Evolutionary conservation across 306 rosid genomes (phyloP).

Genomic region (Cucumis cinereus): DNA sequence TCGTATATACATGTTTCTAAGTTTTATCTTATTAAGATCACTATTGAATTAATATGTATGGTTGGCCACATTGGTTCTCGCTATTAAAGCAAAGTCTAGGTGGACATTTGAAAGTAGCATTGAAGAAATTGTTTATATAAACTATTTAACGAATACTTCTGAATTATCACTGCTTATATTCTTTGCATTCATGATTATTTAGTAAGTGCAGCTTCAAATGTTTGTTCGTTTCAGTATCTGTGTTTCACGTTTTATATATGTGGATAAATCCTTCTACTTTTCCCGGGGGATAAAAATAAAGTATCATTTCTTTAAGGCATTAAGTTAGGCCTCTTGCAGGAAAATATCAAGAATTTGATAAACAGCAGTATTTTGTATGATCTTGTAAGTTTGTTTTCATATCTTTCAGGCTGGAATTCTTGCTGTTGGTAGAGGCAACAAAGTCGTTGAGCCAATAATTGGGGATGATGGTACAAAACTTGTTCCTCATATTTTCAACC

Average conservation of each 20-base stretch:
- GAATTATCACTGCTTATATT: background rate
- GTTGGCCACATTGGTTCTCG: background rate
- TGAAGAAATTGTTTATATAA: background rate
- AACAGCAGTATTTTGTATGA: background rate
- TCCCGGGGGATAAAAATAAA: background rate
- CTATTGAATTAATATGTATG: background rate
- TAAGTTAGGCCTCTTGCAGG: background rate
- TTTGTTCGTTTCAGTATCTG: background rate
- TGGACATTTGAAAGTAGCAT: background rate
- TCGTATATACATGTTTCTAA: background rate
- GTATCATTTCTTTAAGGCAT: background rate
- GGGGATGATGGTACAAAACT: constrained; percentile 64
- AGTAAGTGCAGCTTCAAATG: background rate
- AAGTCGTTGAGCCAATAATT: constrained; percentile 63
- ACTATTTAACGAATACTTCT: background rate
- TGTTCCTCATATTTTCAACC: constrained; percentile 9
- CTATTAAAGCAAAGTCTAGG: background rate
- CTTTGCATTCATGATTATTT: background rate
- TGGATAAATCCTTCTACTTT: background rate
- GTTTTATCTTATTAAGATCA: background rate
- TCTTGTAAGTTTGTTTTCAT: constrained; percentile 7
- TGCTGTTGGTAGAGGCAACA: constrained; percentile 95
- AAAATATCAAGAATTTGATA: background rate
- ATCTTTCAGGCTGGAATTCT: constrained; percentile 83
- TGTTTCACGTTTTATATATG: background rate